Percentiles rank a stretch among this genome's conserved stretches.
These are phyloP conservation scores for Zygotorulaspora chibaensis DNA, from an alignment of 805 yeast species.

Conservation along the genomic window DNA sequence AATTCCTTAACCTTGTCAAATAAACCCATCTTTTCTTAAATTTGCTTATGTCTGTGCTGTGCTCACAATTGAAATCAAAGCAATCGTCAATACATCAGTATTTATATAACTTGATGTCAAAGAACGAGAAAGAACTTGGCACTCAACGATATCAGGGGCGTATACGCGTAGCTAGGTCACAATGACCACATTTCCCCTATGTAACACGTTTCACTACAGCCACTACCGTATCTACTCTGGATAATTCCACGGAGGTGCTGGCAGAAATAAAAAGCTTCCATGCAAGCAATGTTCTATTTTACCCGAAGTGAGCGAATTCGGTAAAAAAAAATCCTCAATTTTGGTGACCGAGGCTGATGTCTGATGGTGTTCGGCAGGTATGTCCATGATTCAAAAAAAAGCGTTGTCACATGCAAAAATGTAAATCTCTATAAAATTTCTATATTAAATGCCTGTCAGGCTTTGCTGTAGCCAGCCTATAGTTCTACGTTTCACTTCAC, in stretches of 20 bases:
- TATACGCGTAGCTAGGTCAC: too few relatives aligned
- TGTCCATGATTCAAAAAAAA: too few relatives aligned
- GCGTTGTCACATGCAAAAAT: too few relatives aligned
- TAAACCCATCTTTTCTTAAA: conserved; percentile 37
- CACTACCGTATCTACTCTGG: neutral
- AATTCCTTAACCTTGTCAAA: conserved; percentile 42
- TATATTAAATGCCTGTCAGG: conserved; percentile 29
- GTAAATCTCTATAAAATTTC: neutral
- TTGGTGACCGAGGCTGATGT: neutral
- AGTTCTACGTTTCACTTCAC: conserved; percentile 33
- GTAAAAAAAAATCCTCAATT: neutral
- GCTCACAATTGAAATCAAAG: too few relatives aligned
- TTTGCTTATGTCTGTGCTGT: neutral
- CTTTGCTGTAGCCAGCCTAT: conserved; percentile 38
- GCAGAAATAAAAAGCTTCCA: neutral
- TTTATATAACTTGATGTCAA: neutral
- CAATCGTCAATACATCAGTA: neutral
- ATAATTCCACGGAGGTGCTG: too few relatives aligned
- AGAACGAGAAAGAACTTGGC: too few relatives aligned
- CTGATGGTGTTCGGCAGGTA: too few relatives aligned
- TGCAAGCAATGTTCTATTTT: neutral
- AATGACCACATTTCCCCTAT: neutral
- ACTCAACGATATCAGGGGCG: too few relatives aligned
- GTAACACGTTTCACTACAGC: neutral
- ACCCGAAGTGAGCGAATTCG: neutral